These are phyloP conservation scores for Microdochium bolleyi DNA, from an alignment of 2,329 filamentous ascomycete species.

Conservation along the genomic window DNA sequence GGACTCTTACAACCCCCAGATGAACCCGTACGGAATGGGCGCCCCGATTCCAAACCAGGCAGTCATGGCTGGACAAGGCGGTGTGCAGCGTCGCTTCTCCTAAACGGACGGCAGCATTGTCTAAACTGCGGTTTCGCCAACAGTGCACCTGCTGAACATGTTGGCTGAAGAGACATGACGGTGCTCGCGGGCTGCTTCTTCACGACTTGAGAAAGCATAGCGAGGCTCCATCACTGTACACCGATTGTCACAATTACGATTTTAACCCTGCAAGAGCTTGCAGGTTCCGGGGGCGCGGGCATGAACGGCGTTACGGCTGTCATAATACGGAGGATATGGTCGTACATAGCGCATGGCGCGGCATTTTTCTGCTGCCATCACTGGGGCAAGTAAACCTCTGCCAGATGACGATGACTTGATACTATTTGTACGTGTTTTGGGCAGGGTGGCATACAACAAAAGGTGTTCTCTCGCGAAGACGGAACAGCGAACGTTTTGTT, in stretches of 20 bases:
- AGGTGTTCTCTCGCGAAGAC: not conserved
- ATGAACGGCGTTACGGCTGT: not conserved
- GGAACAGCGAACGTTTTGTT: not conserved
- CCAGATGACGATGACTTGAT: not conserved
- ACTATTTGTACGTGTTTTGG: not conserved
- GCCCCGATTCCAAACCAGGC: slow-evolving; percentile 42
- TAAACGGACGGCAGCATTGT: slow-evolving; percentile 25
- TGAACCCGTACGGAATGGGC: slow-evolving; percentile 53
- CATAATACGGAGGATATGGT: not conserved
- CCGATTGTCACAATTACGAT: not conserved
- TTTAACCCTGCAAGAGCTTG: not conserved
- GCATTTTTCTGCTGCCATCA: not conserved
- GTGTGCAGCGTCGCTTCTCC: slow-evolving; percentile 49
- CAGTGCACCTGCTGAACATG: not conserved
- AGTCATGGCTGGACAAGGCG: slow-evolving; percentile 47
- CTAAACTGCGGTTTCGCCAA: not conserved
- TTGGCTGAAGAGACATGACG: not conserved
- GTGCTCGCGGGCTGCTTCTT: not conserved
- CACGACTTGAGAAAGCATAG: not conserved
- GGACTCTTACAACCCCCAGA: slow-evolving; percentile 45
- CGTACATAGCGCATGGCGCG: not conserved
- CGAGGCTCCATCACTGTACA: not conserved
- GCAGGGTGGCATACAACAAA: not conserved
- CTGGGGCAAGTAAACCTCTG: not conserved
- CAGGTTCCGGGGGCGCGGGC: not conserved